A percentile compares a stretch with the other conserved stretches of the same genome.
Evolutionary conservation across 352 stramenopile genomes (phyloP).

Genomic region (Blastocystis sp.): DNA sequence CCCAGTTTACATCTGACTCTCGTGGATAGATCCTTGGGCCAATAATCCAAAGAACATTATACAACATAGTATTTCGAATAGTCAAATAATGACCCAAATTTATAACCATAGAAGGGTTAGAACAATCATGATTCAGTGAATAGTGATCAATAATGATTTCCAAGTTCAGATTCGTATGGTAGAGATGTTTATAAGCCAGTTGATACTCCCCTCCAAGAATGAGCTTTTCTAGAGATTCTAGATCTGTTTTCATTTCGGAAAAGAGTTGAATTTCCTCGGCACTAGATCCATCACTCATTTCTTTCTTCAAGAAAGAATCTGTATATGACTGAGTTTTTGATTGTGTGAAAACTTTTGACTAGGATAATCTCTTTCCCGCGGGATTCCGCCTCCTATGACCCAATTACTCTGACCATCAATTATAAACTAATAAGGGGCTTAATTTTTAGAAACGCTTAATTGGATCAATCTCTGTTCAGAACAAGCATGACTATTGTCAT

Average conservation of each 20-base stretch:
- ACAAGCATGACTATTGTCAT: no score
- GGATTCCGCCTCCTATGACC: no score
- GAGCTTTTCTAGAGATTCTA: neutral
- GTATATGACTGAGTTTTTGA: no score
- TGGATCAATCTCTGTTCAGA: no score
- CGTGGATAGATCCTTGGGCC: neutral
- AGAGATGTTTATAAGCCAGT: neutral
- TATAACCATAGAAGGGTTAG: neutral
- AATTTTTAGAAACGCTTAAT: no score
- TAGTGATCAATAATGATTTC: neutral
- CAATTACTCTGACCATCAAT: no score
- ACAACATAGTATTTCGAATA: neutral
- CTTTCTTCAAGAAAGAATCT: no score
- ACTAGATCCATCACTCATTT: neutral
- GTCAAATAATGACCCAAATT: neutral
- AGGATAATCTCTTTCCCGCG: no score
- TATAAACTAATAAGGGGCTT: no score
- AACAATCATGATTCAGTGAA: neutral
- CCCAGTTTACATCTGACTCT: neutral
- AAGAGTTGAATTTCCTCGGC: neutral
- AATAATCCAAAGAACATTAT: constrained; percentile 12
- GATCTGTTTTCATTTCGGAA: neutral
- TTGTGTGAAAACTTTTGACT: no score
- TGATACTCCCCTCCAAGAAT: neutral
- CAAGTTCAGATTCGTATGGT: neutral